These are phyloP conservation scores for Psidium guajava DNA, from an alignment of 345 rosid genomes.

Conservation along the genomic window DNA sequence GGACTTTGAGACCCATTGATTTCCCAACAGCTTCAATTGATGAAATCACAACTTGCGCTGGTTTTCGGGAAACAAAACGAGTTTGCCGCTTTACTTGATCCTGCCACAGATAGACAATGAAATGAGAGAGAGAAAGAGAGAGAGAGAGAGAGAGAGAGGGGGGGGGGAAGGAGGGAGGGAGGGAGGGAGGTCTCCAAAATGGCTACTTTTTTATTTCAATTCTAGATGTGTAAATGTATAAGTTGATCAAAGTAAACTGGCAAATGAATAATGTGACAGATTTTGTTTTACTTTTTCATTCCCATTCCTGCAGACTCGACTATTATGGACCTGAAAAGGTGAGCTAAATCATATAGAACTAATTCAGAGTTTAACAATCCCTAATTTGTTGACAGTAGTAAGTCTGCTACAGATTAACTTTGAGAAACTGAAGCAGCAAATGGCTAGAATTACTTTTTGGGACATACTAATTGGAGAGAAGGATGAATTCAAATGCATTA, in stretches of 20 bases:
- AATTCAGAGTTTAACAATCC: neutral
- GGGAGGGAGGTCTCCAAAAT: neutral
- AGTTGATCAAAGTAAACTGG: neutral
- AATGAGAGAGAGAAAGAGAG: neutral
- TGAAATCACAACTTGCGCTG: slow-evolving; percentile 58
- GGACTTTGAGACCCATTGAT: slow-evolving; percentile 53
- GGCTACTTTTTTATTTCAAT: neutral
- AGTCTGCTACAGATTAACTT: neutral
- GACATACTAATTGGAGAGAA: neutral
- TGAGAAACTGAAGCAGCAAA: neutral
- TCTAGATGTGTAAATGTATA: neutral
- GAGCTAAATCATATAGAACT: neutral
- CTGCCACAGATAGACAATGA: slow-evolving; percentile 14
- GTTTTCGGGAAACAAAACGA: slow-evolving; percentile 67
- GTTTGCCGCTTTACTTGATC: slow-evolving; percentile 78
- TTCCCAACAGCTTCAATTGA: slow-evolving; percentile 59
- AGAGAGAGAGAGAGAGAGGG: neutral
- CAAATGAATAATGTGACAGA: neutral
- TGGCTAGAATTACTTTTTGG: neutral
- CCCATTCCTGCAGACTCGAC: neutral
- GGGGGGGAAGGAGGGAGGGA: neutral
- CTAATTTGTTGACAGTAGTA: neutral
- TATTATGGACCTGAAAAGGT: neutral
- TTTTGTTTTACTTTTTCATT: neutral
- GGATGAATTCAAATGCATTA: slow-evolving; percentile 4